phyloP scores from a whole-genome alignment of 2,329 filamentous ascomycete genomes.

The Neodidymelliopsis sp. region DNA sequence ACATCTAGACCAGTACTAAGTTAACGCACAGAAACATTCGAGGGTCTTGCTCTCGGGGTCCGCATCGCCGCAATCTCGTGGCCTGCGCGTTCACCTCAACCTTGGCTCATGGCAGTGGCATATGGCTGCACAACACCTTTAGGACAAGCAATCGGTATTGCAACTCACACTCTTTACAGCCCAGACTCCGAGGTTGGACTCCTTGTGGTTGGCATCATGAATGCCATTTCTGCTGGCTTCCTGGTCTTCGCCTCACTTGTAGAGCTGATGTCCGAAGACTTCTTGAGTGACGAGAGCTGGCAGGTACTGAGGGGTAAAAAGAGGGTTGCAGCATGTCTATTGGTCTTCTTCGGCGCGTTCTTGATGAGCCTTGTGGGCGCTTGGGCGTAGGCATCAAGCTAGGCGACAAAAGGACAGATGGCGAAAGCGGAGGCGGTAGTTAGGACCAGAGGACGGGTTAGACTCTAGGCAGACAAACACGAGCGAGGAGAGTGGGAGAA shows the following conservation, averaged over 20 bases:
- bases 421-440: neutral
- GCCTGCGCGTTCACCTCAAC: slow-evolving; percentile 41
- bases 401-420: neutral
- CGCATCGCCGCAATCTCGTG: slow-evolving; percentile 80
- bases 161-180: slow-evolving; percentile 81
- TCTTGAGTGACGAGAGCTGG: slow-evolving; percentile 78
- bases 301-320: slow-evolving; percentile 67
- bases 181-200: slow-evolving; percentile 78
- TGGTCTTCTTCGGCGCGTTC: slow-evolving; percentile 69
- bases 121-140: slow-evolving; percentile 75
- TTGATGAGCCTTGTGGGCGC: slow-evolving; percentile 77
- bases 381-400: slow-evolving; percentile 63
- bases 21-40: slow-evolving; percentile 70
- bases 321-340: slow-evolving; percentile 67
- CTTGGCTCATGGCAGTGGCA: slow-evolving; percentile 78
- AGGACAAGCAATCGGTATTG: slow-evolving; percentile 81
- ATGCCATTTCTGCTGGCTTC: slow-evolving; percentile 81
- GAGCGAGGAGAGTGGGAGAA: no score
- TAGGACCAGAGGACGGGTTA: no score
- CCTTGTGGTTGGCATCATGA: slow-evolving; percentile 86
- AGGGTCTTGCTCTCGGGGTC: slow-evolving; percentile 84
- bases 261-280: slow-evolving; percentile 85
- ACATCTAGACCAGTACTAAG: neutral
- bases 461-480: no score
- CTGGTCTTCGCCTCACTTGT: slow-evolving; percentile 84